These are phyloP conservation scores for Geoglossum cookeanum DNA, from an alignment of 2,329 filamentous ascomycete species.

Conservation along the genomic window DNA sequence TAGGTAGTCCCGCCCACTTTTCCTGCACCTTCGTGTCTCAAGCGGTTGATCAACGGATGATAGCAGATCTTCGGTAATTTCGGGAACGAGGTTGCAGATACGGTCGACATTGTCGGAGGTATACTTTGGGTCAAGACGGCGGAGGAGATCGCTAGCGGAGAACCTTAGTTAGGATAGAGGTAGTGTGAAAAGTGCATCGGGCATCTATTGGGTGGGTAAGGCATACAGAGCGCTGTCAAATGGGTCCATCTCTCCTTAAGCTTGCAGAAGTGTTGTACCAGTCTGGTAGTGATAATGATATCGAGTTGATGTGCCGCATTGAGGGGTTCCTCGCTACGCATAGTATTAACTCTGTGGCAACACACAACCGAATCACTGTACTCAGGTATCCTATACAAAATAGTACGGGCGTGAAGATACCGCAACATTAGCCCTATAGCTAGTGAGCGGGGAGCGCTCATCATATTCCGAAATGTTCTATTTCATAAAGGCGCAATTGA, in stretches of 20 bases:
- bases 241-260: slow-evolving; percentile 14
- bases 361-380: no score
- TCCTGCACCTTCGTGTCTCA: slow-evolving; percentile 64
- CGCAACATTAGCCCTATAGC: no score
- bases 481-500: neutral
- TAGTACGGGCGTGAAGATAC: no score
- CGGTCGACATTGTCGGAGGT: slow-evolving; percentile 73
- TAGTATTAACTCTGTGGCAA: no score
- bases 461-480: neutral
- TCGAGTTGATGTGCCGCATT: neutral
- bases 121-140: slow-evolving; percentile 86
- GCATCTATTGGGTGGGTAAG: neutral
- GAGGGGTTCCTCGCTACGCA: neutral
- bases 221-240: slow-evolving; percentile 32
- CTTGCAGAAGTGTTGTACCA: neutral
- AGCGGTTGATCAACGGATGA: slow-evolving; percentile 95
- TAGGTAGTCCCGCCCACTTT: slow-evolving; percentile 84
- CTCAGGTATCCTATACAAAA: no score
- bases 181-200: neutral
- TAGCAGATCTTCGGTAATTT: slow-evolving; percentile 91
- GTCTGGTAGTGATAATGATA: neutral
- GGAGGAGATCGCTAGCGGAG: slow-evolving; percentile 68
- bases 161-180: neutral
- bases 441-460: neutral
- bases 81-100: slow-evolving; percentile 74